phyloP scores from a whole-genome alignment of 2,329 filamentous ascomycete genomes.

The Dactylellina haptotyla region DNA sequence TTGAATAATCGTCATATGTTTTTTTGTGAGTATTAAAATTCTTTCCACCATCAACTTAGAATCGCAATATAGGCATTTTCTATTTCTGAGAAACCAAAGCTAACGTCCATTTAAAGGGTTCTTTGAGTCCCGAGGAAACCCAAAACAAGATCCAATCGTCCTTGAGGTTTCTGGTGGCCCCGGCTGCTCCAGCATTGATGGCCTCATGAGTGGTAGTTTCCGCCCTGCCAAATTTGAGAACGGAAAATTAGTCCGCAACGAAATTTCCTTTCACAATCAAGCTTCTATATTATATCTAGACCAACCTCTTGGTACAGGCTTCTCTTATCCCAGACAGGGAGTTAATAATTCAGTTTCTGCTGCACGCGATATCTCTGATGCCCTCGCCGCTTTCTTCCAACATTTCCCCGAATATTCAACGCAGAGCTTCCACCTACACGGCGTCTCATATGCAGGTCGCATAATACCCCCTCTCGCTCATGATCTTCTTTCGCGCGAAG shows the following conservation, averaged over 20 bases:
- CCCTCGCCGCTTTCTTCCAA: conserved; percentile 97
- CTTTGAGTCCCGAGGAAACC: conserved; percentile 89
- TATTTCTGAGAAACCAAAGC: conserved; percentile 63
- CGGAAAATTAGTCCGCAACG: conserved; percentile 82
- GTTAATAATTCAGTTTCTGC: conserved; percentile 95
- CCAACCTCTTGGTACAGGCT: conserved; percentile 97
- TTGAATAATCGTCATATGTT: conserved; percentile 94
- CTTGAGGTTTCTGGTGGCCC: conserved; percentile 96
- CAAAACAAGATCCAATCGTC: conserved; percentile 93
- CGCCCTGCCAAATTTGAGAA: conserved; percentile 88
- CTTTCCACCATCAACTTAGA: conserved; percentile 65
- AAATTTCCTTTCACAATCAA: conserved; percentile 93
- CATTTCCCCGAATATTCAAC: conserved; percentile 94
- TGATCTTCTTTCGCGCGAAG: conserved; percentile 83
- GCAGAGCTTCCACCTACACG: conserved; percentile 97
- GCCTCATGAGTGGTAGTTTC: conserved; percentile 95
- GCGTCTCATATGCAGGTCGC: conserved; percentile 89
- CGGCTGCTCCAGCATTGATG: conserved; percentile 94
- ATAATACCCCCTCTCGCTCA: conserved; percentile 92
- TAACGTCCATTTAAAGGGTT: conserved; percentile 76
- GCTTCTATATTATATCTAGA: conserved; percentile 99
- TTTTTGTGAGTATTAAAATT: conserved; percentile 70
- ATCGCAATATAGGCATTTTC: background rate
- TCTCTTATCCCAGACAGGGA: conserved; percentile 85
- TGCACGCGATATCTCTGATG: conserved; percentile 96